phyloP scores from a whole-genome alignment of 2,329 filamentous ascomycete species.

The Neopestalotiopsis clavispora region DNA sequence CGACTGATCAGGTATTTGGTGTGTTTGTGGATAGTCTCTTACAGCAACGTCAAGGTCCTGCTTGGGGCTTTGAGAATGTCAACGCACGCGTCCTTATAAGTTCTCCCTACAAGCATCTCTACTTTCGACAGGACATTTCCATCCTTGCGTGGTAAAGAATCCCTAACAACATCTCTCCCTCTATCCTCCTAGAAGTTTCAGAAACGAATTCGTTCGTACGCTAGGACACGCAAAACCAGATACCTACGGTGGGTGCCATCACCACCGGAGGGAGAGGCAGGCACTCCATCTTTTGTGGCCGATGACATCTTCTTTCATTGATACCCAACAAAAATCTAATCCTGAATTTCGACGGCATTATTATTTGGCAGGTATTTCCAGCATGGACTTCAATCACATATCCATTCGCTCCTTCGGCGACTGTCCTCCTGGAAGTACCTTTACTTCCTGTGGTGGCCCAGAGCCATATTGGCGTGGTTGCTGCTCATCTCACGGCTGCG shows the following conservation, averaged over 20 bases:
- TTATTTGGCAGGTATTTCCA: too few relatives aligned
- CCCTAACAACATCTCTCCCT: too few relatives aligned
- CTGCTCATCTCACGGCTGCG: neutral
- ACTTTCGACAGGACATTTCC: neutral
- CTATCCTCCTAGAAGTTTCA: too few relatives aligned
- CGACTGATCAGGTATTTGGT: neutral
- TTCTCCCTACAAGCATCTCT: neutral
- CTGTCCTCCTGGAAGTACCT: slow-evolving; percentile 2
- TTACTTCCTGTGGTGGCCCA: neutral
- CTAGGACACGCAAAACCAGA: too few relatives aligned
- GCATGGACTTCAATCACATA: neutral
- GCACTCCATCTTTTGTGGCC: too few relatives aligned
- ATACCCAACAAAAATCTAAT: too few relatives aligned
- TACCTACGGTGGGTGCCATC: too few relatives aligned
- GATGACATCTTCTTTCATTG: too few relatives aligned
- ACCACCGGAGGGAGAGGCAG: too few relatives aligned
- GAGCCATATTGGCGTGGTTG: slow-evolving; percentile 1
- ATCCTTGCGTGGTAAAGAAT: neutral
- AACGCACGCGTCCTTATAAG: neutral
- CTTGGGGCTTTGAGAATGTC: neutral
- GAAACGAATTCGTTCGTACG: too few relatives aligned
- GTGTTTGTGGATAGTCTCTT: too few relatives aligned
- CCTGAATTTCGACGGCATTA: too few relatives aligned
- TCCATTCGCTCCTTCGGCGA: neutral
- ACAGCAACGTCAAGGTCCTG: neutral